Evolutionary conservation across 768 basidiomycete genomes (phyloP), one percentile per base, ranked within the genome.

Genomic region (Amanita phalloides): DNA sequence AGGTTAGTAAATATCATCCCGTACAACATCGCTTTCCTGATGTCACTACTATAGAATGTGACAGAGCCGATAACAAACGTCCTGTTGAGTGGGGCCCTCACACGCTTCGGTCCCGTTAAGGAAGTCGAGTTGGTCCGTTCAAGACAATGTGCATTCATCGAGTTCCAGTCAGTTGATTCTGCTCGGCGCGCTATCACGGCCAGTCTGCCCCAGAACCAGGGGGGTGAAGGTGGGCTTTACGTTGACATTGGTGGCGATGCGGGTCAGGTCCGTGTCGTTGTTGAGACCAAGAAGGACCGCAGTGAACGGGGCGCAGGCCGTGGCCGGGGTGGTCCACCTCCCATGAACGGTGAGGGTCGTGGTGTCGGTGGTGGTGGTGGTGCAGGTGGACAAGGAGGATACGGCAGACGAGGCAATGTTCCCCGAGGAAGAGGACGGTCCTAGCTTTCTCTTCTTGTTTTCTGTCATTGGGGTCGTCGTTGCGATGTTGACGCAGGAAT

Each of bases 71-170:
- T 92, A 37, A 67, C 78, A 23, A 71, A 76, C 43, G 48, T 65
- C 11, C 69, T 74, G 0, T 74, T 94, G 35, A 68, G 63, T 20
- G 67, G 64, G 37, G 62, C 69, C 2, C 74, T 93, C 33, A 67
- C 72, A 30, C 80, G 83, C 32, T 94, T 94, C 64, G 91, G 91
- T 0, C 73, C 81, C 0, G 74, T 96, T 62, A 90, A 87, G 65
- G 91, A 92, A 21, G 67, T 93, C 38, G 94, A 97, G 66, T 83
- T 96, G 56, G 84, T 95, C 38, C 87, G 86, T 56, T 64, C 61
- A 62, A 95, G 90, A 66, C 90, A 89, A 0, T 97, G 94, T 62
- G 94, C 93, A 0, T 97, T 98, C 78, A 73, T 96, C 60, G 95
- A 97, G 67, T 98, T 94, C 71, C 64, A 62, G 21, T 69, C 70